Base-by-base conservation (phyloP, 768 basidiomycete genomes). In the Fistulinella prunicolor region DNA sequence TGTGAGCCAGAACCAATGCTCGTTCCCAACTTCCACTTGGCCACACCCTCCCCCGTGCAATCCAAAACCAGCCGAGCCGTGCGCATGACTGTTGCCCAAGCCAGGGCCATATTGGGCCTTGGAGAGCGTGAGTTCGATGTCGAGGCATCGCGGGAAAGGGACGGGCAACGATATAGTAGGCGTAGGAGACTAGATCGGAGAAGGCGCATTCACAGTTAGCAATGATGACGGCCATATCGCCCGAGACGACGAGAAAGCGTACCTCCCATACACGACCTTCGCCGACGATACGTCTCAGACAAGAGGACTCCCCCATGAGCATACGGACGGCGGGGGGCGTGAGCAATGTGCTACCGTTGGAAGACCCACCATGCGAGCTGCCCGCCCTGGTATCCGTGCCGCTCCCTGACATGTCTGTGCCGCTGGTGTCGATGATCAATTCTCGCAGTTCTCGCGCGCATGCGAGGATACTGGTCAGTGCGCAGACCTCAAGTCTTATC, bases 241-340 rank as follows among this genome's bases (percentile, higher is more conserved):
- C 29, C 2, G 19, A 36, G 9, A 26, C 2, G 17, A 21, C 3
- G 26, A 13, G 9, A 23, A 41, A 26, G 70, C 78, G 46, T 53
- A 82, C 83, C 53, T 68, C 77, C 82, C 83, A 85, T 10, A 77
- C 59, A 32, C 80, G 69, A 16, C 72, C 71, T 48, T 74, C 75
- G 17, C 73, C 75, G 12, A 81, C 67, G 36, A 85, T 66, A 45
- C 69, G 76, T 37, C 62, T 66, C 38, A 86, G 62, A 19, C 55
- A 68, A 3, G 64, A 53, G 4, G 56, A 51, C 24, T 58, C 56
- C 66, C 79, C 75, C 63, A 84, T 65, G 30, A 66, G 70, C 63
- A 42, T 66, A 69, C 29, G 73, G 62, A 42, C 71, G 61, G 57
- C 77, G 73, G 4, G 60, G 56, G 28, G 73, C 52, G 60, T 79